Conservation (phyloP, 179 eudicot genomes). For the Silene noctiflora region DNA sequence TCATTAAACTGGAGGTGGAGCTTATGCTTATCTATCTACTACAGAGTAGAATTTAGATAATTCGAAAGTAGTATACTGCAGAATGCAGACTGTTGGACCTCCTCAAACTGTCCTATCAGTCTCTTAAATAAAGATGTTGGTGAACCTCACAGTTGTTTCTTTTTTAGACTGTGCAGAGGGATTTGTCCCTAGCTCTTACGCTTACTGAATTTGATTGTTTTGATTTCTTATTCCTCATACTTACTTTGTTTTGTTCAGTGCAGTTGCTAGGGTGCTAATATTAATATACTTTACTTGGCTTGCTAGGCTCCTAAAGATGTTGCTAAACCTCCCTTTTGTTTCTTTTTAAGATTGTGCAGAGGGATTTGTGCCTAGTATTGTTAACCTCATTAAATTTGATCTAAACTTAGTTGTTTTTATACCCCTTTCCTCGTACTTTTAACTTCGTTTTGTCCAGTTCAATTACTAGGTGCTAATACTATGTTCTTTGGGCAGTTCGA, state of each 20-base stretch:
- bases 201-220: no score
- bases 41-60: background rate
- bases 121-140: no score
- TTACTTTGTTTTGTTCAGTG: no score
- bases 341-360: background rate
- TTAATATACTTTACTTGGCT: background rate
- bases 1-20: background rate
- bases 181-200: no score
- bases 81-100: background rate
- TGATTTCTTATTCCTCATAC: no score
- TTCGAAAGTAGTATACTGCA: no score
- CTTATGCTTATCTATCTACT: background rate
- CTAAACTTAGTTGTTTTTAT: background rate
- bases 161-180: no score
- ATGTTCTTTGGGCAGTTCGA: conserved; percentile 54
- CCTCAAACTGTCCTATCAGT: background rate
- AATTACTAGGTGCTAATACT: conserved; percentile 10
- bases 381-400: background rate
- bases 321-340: background rate
- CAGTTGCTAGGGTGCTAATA: no score
- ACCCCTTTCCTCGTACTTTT: background rate
- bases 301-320: background rate
- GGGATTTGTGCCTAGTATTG: background rate
- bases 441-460: background rate
- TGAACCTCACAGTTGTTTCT: no score